These are phyloP conservation scores for Mrakia frigida DNA, from an alignment of 768 basidiomycete genomes.

Conservation along the genomic window DNA sequence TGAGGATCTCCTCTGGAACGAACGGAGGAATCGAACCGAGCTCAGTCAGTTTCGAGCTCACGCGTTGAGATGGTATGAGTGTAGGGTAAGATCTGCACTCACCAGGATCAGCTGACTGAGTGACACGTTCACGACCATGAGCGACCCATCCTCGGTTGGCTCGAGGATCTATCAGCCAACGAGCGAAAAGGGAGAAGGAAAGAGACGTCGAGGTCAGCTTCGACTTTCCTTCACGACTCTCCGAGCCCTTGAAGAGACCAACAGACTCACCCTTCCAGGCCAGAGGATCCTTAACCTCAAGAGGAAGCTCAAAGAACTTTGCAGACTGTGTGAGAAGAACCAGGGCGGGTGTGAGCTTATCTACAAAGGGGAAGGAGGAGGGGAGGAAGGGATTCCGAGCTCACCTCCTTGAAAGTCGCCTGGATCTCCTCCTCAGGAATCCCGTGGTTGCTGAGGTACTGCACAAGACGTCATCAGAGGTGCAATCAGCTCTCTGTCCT, in stretches of 20 bases:
- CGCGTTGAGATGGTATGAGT: no score
- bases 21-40: background rate
- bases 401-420: conserved; percentile 62
- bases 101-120: conserved; percentile 56
- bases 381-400: conserved; percentile 8
- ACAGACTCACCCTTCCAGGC: conserved; percentile 26
- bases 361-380: background rate
- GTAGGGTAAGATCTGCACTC: background rate
- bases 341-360: background rate
- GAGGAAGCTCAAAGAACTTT: conserved; percentile 65
- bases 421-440: conserved; percentile 57
- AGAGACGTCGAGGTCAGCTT: background rate
- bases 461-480: background rate
- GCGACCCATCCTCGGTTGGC: conserved; percentile 79
- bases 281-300: conserved; percentile 54
- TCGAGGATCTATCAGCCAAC: conserved; percentile 56
- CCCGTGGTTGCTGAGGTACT: conserved; percentile 67
- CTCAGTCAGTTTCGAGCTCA: no score
- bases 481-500: background rate
- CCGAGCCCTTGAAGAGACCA: no score
- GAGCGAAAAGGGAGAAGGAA: no score
- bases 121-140: conserved; percentile 75
- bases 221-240: background rate
- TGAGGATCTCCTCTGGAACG: conserved; percentile 61
- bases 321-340: conserved; percentile 54